These are phyloP conservation scores for Candida frijolesensis DNA, from an alignment of 1,139 yeast species.

Conservation along the genomic window DNA sequence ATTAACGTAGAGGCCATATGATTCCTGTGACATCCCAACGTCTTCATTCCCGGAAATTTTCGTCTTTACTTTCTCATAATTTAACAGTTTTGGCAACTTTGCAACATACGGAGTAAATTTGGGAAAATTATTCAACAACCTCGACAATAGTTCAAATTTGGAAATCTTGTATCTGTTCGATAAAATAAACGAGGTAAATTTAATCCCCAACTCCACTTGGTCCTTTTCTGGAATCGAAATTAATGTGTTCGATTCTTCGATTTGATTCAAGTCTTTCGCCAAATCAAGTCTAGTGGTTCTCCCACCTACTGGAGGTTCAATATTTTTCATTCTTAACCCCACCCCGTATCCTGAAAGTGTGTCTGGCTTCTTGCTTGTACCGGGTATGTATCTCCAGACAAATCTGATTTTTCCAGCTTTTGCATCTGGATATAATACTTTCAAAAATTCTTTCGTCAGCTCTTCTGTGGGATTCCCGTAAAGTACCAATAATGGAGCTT, in stretches of 20 bases:
- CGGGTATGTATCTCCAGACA: constrained; percentile 70
- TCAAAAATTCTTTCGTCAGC: constrained; percentile 58
- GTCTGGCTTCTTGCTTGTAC: constrained; percentile 25
- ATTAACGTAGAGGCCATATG: constrained; percentile 61
- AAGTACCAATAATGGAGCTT: constrained; percentile 43
- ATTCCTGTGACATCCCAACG: constrained; percentile 36
- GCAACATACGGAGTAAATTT: constrained; percentile 40
- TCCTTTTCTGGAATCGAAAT: constrained; percentile 28
- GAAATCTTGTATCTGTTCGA: constrained; percentile 27
- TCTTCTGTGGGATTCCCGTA: constrained; percentile 57
- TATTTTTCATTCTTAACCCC: constrained; percentile 59
- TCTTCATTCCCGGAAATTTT: constrained; percentile 31
- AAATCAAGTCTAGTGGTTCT: constrained; percentile 11
- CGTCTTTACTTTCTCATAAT: constrained; percentile 20
- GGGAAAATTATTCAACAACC: constrained; percentile 54
- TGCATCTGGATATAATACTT: constrained; percentile 62
- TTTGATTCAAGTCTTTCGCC: constrained; percentile 14
- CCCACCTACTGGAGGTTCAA: constrained; percentile 58
- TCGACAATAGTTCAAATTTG: constrained; percentile 34
- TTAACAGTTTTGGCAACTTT: constrained; percentile 16
- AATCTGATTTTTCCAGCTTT: constrained; percentile 67
- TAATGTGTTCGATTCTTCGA: constrained; percentile 22
- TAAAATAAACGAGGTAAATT: constrained; percentile 47
- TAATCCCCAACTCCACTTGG: constrained; percentile 43
- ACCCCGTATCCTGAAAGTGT: constrained; percentile 67